Conservation (phyloP, 108 stramenopile species). For the Aurantiochytrium sp. region DNA sequence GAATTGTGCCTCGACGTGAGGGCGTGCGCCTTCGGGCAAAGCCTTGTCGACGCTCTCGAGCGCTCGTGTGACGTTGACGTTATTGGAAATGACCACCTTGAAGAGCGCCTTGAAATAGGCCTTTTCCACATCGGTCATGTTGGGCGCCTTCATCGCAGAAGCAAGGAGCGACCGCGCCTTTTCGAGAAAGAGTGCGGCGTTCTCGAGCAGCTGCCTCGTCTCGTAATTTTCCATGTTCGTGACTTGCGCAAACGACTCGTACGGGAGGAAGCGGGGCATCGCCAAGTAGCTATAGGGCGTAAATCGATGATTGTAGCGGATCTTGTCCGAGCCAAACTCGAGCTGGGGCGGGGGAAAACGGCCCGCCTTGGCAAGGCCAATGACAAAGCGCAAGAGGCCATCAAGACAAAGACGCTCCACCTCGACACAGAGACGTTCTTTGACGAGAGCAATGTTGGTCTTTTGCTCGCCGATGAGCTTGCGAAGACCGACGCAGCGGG, state of each 20-base stretch:
- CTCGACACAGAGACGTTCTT: not conserved
- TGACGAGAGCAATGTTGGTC: not conserved
- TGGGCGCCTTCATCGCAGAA: not conserved
- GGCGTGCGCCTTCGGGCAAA: not conserved
- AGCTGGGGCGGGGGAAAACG: not conserved
- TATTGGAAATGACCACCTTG: not conserved
- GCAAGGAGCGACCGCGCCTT: not conserved
- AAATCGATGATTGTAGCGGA: not conserved
- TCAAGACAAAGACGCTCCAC: not conserved
- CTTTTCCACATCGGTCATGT: not conserved
- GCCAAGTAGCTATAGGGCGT: not conserved
- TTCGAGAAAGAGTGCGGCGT: not conserved
- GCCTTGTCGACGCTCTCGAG: not conserved
- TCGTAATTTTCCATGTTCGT: not conserved
- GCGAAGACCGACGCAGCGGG: not conserved
- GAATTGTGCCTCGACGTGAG: not conserved
- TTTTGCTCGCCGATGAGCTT: not conserved
- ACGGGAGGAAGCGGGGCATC: not conserved
- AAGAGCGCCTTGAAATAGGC: not conserved
- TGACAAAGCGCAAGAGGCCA: not conserved
- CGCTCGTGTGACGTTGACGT: not conserved
- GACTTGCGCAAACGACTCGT: not conserved
- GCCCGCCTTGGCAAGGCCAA: not conserved
- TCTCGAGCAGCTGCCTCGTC: not conserved
- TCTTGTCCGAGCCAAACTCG: not conserved